Conservation (phyloP, 2,329 filamentous ascomycete species). For the Colletotrichum tamarilloi region DNA sequence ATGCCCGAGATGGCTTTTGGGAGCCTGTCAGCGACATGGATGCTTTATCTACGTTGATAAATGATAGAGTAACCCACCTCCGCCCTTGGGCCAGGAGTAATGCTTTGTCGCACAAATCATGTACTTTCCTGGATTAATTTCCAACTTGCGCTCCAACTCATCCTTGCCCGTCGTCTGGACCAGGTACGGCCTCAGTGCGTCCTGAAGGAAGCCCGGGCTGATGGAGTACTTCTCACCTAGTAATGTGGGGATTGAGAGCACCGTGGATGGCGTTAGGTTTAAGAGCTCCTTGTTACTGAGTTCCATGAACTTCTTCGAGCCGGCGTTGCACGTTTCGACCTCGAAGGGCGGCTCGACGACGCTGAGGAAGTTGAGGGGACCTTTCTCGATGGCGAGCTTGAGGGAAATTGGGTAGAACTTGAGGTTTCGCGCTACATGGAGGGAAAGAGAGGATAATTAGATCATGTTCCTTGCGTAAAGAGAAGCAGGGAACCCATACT, state of each 20-base stretch:
- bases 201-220: background rate
- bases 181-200: background rate
- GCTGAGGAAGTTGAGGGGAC: no score
- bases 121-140: conserved; percentile 47
- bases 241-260: background rate
- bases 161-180: conserved; percentile 54
- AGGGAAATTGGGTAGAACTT: no score
- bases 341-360: no score
- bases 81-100: conserved; percentile 61
- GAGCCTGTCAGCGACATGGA: background rate
- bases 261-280: background rate
- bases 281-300: no score
- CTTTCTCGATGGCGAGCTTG: no score
- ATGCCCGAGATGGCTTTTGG: background rate
- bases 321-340: no score
- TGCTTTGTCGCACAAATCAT: conserved; percentile 55
- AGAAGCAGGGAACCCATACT: no score
- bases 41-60: background rate
- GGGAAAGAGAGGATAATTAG: no score
- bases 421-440: no score
- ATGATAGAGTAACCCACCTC: conserved; percentile 46
- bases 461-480: no score
- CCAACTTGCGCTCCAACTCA: conserved; percentile 47
- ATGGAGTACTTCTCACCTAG: background rate
- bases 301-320: no score